Base-by-base conservation (phyloP, 805 yeast genomes). In the Wickerhamomyces strasburgensis region DNA sequence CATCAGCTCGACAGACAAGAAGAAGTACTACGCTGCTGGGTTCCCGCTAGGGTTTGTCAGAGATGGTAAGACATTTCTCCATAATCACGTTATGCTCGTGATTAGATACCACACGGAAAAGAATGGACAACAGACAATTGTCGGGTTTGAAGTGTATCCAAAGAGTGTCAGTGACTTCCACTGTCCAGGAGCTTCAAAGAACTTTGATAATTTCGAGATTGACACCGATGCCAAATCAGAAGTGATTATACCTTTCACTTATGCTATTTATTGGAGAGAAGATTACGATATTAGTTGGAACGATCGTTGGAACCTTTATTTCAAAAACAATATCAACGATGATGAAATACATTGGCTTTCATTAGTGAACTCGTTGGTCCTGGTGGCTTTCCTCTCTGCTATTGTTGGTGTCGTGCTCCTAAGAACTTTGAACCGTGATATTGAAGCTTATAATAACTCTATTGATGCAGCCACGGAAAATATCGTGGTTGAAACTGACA, bases 101-200 rank as follows among this genome's bases (percentile, higher is more conserved):
- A 69, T 87, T 29, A 70, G 95, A 51, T 84, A 77, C 61, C 82
- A 85, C 48, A 62, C 64, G 34, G 65, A 72, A 42, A 58, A 65
- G 53, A 61, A 66, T 23, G 60, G 61, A 14, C 58, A 62, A 34
- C 66, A 70, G 45, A 68, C 84, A 3, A 84, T 87, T 48, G 95
- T 87, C 14, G 96, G 95, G 0, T 84, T 88, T 49, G 96, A 87
- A 61, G 84, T 86, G 11, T 87, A 87, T 54, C 96, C 96, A 9
- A 80, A 77, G 55, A 82, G 93, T 37, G 89, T 84, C 10, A 64
- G 71, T 29, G 63, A 77, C 70, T 57, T 72, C 60, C 56, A 69
- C 34, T 87, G 96, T 57, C 94, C 95, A 2, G 89, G 88, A 10
- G 78, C 83, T 4, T 67, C 80, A 7, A 78, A 73, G 45, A 62